Percentiles rank a stretch among this genome's conserved stretches.
These are phyloP conservation scores for Suillus lakei DNA, from an alignment of 768 basidiomycete genomes.

Conservation along the genomic window DNA sequence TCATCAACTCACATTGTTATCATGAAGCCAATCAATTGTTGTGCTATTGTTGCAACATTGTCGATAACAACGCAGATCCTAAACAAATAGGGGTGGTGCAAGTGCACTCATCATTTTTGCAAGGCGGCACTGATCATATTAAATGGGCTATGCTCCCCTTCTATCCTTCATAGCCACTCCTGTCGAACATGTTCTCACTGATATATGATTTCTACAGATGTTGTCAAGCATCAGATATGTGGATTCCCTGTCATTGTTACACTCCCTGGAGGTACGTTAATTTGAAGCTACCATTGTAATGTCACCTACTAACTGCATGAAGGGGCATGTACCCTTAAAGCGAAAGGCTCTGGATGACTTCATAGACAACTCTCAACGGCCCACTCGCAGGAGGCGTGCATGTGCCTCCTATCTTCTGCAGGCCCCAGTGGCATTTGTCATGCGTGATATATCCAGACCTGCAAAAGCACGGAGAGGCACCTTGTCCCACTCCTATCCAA, in stretches of 20 bases:
- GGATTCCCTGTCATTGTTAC: not conserved
- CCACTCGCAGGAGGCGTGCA: not conserved
- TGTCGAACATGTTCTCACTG: not conserved
- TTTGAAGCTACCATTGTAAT: not conserved
- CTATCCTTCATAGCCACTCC: not conserved
- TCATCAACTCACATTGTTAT: no score
- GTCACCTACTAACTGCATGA: not conserved
- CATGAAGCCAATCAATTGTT: not conserved
- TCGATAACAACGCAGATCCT: not conserved
- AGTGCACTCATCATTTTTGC: not conserved
- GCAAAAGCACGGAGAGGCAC: not conserved
- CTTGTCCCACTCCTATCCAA: not conserved
- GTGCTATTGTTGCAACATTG: not conserved
- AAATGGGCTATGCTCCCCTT: no score
- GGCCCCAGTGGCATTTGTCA: not conserved
- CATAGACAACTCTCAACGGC: not conserved
- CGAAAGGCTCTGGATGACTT: not conserved
- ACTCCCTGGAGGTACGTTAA: not conserved
- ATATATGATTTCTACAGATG: not conserved
- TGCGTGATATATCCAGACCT: not conserved
- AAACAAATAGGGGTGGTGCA: not conserved
- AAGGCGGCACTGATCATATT: not conserved
- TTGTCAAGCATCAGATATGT: not conserved
- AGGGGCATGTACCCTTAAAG: not conserved
- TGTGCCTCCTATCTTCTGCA: not conserved